phyloP scores from a whole-genome alignment of 176 grass and related monocot genomes.

The Aegilops longissima region DNA sequence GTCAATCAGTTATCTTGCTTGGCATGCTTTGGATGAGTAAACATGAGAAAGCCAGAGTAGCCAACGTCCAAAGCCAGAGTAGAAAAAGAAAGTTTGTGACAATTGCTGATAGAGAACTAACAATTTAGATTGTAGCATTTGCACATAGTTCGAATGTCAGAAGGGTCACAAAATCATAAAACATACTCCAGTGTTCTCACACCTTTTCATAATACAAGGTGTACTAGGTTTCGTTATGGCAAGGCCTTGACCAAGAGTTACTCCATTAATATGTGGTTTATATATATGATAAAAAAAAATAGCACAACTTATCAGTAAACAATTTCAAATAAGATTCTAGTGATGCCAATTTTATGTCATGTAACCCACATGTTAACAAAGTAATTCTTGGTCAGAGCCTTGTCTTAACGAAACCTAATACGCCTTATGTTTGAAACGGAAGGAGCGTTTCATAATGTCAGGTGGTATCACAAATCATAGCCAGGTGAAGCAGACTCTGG shows the following conservation, averaged over 20 bases:
- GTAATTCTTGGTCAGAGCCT: background rate
- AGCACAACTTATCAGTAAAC: background rate
- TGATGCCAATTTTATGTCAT: background rate
- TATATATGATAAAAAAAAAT: background rate
- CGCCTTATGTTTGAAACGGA: background rate
- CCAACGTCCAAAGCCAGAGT: background rate
- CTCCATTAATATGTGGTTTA: background rate
- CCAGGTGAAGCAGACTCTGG: background rate
- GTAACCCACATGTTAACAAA: background rate
- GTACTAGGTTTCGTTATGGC: background rate
- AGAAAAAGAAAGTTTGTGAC: background rate
- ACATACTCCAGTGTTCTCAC: background rate
- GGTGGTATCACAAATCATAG: background rate
- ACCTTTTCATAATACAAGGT: too few relatives aligned
- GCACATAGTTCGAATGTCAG: background rate
- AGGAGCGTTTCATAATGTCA: background rate
- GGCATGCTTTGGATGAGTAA: constrained; percentile 36
- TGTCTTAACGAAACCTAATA: background rate
- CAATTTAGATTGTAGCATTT: background rate
- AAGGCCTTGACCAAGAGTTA: background rate
- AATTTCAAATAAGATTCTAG: background rate
- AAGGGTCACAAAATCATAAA: background rate
- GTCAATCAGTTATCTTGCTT: constrained; percentile 21
- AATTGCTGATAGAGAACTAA: background rate
- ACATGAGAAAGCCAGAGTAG: constrained; percentile 20